Percentiles rank a stretch among this genome's conserved stretches.
These are phyloP conservation scores for Phytophthora hibernalis DNA, from an alignment of 352 stramenopile species.

Conservation along the genomic window DNA sequence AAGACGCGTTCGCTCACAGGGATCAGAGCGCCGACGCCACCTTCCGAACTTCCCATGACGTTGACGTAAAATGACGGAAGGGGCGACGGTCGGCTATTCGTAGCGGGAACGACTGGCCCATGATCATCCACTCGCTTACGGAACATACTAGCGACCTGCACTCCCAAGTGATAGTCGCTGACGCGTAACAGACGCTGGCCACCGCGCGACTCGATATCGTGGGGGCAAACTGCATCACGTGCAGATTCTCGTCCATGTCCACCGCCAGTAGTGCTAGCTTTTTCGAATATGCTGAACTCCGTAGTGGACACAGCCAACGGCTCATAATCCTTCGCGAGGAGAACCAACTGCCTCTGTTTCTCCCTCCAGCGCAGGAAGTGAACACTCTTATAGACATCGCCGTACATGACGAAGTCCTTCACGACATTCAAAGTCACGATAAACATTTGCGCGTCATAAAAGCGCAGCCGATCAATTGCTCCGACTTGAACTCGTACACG, in stretches of 20 bases:
- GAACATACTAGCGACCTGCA: slow-evolving; percentile 81
- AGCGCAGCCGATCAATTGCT: slow-evolving; percentile 84
- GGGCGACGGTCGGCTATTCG: slow-evolving; percentile 23
- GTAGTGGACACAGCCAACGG: slow-evolving; percentile 77
- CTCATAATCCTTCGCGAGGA: slow-evolving; percentile 90
- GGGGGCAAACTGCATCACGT: slow-evolving; percentile 88
- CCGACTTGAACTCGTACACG: slow-evolving; percentile 91
- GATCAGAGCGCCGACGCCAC: slow-evolving; percentile 75
- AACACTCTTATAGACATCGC: slow-evolving; percentile 90
- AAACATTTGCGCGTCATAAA: slow-evolving; percentile 90
- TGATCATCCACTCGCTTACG: slow-evolving; percentile 64
- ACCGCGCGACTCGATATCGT: slow-evolving; percentile 87
- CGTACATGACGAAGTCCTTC: slow-evolving; percentile 89
- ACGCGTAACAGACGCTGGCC: slow-evolving; percentile 82
- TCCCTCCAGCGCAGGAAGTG: slow-evolving; percentile 90
- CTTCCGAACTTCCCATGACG: slow-evolving; percentile 83
- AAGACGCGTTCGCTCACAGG: slow-evolving; percentile 85
- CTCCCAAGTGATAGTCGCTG: slow-evolving; percentile 85
- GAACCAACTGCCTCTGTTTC: slow-evolving; percentile 77
- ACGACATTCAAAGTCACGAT: slow-evolving; percentile 86
- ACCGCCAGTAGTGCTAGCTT: slow-evolving; percentile 73
- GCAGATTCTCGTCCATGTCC: slow-evolving; percentile 88
- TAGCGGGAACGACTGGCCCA: slow-evolving; percentile 10
- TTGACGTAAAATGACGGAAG: slow-evolving; percentile 65
- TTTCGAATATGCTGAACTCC: slow-evolving; percentile 86